Conservation (phyloP, 1,139 yeast species). For the Suhomyces choctaworum region DNA sequence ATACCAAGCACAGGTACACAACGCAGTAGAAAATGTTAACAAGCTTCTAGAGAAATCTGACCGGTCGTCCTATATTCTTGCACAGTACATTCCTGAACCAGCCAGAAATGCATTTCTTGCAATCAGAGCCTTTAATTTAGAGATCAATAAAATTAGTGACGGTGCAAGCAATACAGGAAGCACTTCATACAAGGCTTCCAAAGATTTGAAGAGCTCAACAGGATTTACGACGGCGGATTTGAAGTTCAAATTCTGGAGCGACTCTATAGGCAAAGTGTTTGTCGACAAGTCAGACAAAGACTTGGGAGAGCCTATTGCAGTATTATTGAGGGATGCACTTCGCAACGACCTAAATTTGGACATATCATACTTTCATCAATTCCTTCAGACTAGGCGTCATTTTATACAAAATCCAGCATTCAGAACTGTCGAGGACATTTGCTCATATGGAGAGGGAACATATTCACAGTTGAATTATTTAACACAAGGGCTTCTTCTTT, state of each 20-base stretch:
- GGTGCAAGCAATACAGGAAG: constrained; percentile 40
- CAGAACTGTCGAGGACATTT: constrained; percentile 55
- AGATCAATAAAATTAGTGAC: constrained; percentile 59
- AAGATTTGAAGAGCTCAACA: constrained; percentile 29
- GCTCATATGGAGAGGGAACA: constrained; percentile 81
- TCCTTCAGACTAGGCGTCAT: constrained; percentile 60
- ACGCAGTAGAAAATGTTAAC: constrained; percentile 46
- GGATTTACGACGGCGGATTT: constrained; percentile 52
- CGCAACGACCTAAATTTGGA: constrained; percentile 53
- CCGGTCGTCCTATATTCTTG: constrained; percentile 63
- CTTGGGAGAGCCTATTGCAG: constrained; percentile 65
- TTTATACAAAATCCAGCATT: constrained; percentile 49
- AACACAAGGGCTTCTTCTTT: constrained; percentile 60
- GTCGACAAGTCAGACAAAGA: constrained; percentile 36
- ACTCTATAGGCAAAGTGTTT: constrained; percentile 45
- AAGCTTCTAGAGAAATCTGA: constrained; percentile 50
- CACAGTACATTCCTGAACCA: constrained; percentile 70
- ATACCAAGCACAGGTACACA: constrained; percentile 28
- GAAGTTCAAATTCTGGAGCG: constrained; percentile 66
- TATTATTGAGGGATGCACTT: constrained; percentile 53
- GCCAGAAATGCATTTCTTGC: constrained; percentile 69
- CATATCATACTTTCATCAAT: constrained; percentile 55
- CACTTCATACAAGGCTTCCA: constrained; percentile 34
- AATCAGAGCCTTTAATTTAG: constrained; percentile 66
- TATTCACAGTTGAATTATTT: constrained; percentile 73